Evolutionary conservation across 2,329 filamentous ascomycete genomes (phyloP).

Genomic region (Clonostachys chloroleuca): DNA sequence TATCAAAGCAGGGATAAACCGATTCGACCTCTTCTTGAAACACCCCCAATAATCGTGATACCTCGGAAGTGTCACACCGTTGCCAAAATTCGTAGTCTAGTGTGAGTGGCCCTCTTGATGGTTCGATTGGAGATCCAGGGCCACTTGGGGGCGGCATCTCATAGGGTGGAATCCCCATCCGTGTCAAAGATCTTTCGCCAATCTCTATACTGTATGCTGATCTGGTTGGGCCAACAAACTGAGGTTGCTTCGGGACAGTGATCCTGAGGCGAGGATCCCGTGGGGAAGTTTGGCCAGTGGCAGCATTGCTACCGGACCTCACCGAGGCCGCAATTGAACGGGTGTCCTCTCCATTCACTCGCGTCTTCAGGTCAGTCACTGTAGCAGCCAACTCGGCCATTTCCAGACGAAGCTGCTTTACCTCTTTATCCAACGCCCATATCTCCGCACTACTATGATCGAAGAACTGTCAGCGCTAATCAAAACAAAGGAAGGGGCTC

Average conservation of each 20-base stretch:
- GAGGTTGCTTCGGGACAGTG: constrained; percentile 19
- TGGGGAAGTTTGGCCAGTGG: not conserved
- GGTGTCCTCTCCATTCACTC: not conserved
- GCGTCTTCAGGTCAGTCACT: not conserved
- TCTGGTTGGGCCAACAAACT: constrained; percentile 28
- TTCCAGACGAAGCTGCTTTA: not conserved
- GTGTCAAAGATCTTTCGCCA: constrained; percentile 24
- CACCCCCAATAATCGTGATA: constrained; percentile 22
- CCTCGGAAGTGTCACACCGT: constrained; percentile 13
- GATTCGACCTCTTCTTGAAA: constrained; percentile 33
- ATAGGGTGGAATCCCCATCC: constrained; percentile 23
- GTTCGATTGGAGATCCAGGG: constrained; percentile 10
- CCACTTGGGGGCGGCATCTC: constrained; percentile 16
- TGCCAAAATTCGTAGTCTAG: constrained; percentile 13
- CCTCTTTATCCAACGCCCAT: not conserved
- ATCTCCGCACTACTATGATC: not conserved
- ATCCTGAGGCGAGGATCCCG: not conserved
- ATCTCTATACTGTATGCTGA: constrained; percentile 26
- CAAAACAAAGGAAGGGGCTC: too few relatives aligned
- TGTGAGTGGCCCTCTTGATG: constrained; percentile 2
- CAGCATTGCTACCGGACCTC: too few relatives aligned
- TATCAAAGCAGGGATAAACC: constrained; percentile 26
- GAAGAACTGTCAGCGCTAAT: too few relatives aligned
- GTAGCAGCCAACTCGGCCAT: not conserved
- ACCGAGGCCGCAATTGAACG: too few relatives aligned